Conservation (phyloP, 805 yeast species). For the Candida saitoana region DNA sequence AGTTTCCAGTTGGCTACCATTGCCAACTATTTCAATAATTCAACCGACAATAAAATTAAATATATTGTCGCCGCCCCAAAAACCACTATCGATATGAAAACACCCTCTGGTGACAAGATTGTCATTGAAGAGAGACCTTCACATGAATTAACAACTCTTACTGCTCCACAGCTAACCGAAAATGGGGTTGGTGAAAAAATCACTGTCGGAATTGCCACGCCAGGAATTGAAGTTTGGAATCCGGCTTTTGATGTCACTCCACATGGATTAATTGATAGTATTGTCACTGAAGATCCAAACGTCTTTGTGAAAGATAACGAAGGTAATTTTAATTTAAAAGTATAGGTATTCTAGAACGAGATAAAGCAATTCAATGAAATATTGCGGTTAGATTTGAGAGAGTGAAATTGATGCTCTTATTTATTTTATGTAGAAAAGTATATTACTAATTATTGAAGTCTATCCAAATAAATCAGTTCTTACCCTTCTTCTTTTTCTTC, state of each 20-base stretch:
- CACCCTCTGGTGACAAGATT: slow-evolving; percentile 67
- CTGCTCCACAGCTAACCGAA: slow-evolving; percentile 47
- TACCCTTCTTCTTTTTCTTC: slow-evolving; percentile 14
- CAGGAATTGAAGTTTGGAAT: slow-evolving; percentile 85
- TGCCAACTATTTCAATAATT: slow-evolving; percentile 48
- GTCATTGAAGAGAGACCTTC: slow-evolving; percentile 85
- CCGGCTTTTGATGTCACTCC: slow-evolving; percentile 97
- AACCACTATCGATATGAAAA: slow-evolving; percentile 76
- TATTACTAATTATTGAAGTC: no score
- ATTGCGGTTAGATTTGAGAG: no score
- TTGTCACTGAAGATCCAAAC: slow-evolving; percentile 77
- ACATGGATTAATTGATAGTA: slow-evolving; percentile 73
- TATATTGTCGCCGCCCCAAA: slow-evolving; percentile 95
- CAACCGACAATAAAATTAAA: slow-evolving; percentile 39
- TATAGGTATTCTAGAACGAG: no score
- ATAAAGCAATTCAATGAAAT: no score
- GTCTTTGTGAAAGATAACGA: slow-evolving; percentile 42
- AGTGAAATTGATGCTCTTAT: no score
- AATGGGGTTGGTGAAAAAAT: slow-evolving; percentile 32
- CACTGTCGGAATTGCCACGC: slow-evolving; percentile 79
- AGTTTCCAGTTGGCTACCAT: slow-evolving; percentile 82
- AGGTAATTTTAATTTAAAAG: slow-evolving; percentile 48
- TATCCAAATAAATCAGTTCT: slow-evolving; percentile 8
- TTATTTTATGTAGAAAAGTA: no score
- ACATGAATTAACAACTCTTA: slow-evolving; percentile 69